Percentiles rank a stretch among this genome's conserved stretches.
These are phyloP conservation scores for Phytophthora litchii DNA, from an alignment of 352 stramenopile species.

Conservation along the genomic window DNA sequence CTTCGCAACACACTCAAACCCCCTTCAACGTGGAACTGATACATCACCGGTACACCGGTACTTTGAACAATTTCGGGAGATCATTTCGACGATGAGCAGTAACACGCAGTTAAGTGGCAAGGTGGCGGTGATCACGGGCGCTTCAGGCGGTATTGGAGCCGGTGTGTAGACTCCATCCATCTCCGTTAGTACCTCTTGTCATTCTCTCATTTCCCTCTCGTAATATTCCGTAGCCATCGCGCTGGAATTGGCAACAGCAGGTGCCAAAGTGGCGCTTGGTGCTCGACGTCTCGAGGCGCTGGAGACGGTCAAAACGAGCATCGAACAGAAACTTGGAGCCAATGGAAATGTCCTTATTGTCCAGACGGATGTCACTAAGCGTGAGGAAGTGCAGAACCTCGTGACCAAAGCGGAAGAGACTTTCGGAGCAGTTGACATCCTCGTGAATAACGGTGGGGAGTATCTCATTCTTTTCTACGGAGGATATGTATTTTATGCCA, in stretches of 20 bases:
- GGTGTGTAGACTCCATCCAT: slow-evolving; percentile 17
- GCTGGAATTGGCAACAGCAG: slow-evolving; percentile 63
- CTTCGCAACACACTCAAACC: too few species aligned
- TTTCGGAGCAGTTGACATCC: slow-evolving; percentile 84
- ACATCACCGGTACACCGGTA: slow-evolving; percentile 1
- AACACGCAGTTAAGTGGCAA: slow-evolving; percentile 64
- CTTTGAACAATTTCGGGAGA: not conserved
- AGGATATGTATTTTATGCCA: not conserved
- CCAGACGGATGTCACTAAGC: slow-evolving; percentile 73
- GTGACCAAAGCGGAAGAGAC: slow-evolving; percentile 58
- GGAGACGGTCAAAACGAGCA: slow-evolving; percentile 46
- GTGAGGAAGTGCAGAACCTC: slow-evolving; percentile 65
- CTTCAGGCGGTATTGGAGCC: slow-evolving; percentile 88
- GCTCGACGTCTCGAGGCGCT: slow-evolving; percentile 72
- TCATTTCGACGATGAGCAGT: slow-evolving; percentile 28
- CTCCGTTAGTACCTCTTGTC: not conserved
- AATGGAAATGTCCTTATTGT: slow-evolving; percentile 46
- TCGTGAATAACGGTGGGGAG: slow-evolving; percentile 85
- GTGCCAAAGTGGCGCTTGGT: slow-evolving; percentile 84
- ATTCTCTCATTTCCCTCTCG: not conserved
- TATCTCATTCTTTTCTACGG: not conserved
- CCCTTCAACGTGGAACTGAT: too few species aligned
- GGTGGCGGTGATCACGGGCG: slow-evolving; percentile 88
- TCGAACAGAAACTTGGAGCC: slow-evolving; percentile 34
- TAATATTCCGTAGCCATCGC: slow-evolving; percentile 58